phyloP scores from a whole-genome alignment of 306 rosid genomes.

The Cicer judaicum region DNA sequence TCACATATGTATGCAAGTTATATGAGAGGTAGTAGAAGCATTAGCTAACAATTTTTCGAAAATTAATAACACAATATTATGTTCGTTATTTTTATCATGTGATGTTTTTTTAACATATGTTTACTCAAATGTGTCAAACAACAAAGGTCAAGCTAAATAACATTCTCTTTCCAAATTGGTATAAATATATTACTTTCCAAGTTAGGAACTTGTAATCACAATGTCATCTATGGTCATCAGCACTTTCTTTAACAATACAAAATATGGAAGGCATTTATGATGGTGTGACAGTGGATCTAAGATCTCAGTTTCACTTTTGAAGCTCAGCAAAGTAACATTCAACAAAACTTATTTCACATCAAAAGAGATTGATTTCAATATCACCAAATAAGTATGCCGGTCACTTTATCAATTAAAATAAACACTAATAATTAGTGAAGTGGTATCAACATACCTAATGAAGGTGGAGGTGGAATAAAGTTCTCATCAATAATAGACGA shows the following conservation, averaged over 20 bases:
- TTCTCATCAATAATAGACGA: conserved; percentile 54
- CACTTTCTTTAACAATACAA: neutral
- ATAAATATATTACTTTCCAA: too few species aligned
- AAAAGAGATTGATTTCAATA: neutral
- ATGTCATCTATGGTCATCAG: neutral
- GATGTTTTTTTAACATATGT: too few species aligned
- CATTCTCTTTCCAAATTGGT: too few species aligned
- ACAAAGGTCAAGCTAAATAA: too few species aligned
- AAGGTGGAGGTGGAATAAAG: conserved; percentile 78
- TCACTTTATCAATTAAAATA: conserved; percentile 4
- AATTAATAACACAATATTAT: neutral
- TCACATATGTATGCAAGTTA: conserved; percentile 26
- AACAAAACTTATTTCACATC: neutral
- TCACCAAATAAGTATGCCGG: conserved; percentile 24
- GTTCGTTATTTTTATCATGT: too few species aligned
- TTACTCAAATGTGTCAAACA: too few species aligned
- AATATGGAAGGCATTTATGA: neutral
- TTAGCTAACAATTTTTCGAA: conserved; percentile 8
- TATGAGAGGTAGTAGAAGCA: conserved; percentile 34
- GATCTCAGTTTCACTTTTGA: neutral
- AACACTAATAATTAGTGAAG: conserved; percentile 2
- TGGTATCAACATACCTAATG: conserved; percentile 64
- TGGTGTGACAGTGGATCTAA: neutral
- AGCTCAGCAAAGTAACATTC: neutral
- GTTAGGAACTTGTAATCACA: too few species aligned